Evolutionary conservation across 441 rosid species (phyloP).

Genomic region (Isatis lusitanica): DNA sequence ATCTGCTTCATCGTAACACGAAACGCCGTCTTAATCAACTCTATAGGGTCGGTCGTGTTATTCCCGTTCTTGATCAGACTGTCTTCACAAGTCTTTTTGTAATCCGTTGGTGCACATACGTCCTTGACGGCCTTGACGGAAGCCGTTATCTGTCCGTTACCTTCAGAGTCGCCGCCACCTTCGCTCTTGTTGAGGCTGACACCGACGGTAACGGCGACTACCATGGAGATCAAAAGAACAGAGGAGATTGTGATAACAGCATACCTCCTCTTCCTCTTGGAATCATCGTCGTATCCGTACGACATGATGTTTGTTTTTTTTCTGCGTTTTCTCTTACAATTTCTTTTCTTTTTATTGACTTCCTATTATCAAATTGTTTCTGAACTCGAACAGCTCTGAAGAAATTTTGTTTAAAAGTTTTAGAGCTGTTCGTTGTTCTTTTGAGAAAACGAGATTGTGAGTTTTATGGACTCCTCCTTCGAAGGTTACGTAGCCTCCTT

Average conservation of each 20-base stretch:
- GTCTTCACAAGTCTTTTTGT: slow-evolving; percentile 54
- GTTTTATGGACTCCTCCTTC: slow-evolving; percentile 36
- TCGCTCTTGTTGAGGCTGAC: slow-evolving; percentile 27
- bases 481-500: slow-evolving; percentile 41
- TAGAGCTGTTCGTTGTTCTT: slow-evolving; percentile 36
- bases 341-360: background rate
- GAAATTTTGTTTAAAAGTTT: background rate
- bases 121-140: slow-evolving; percentile 60
- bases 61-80: slow-evolving; percentile 41
- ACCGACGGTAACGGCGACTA: slow-evolving; percentile 52
- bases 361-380: slow-evolving; percentile 13
- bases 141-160: slow-evolving; percentile 35
- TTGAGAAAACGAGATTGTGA: slow-evolving; percentile 1
- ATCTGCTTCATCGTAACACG: slow-evolving; percentile 48
- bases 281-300: slow-evolving; percentile 35
- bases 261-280: slow-evolving; percentile 45
- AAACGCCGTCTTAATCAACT: slow-evolving; percentile 59
- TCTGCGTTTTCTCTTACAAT: background rate
- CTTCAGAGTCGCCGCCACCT: background rate
- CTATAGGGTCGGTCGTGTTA: slow-evolving; percentile 58
- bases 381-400: slow-evolving; percentile 37
- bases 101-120: slow-evolving; percentile 67
- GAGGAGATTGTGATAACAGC: slow-evolving; percentile 44
- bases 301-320: slow-evolving; percentile 28
- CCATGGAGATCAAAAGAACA: slow-evolving; percentile 57